Base-by-base conservation (phyloP, 176 grass and related monocot species). In the Cenchrus purpureus region DNA sequence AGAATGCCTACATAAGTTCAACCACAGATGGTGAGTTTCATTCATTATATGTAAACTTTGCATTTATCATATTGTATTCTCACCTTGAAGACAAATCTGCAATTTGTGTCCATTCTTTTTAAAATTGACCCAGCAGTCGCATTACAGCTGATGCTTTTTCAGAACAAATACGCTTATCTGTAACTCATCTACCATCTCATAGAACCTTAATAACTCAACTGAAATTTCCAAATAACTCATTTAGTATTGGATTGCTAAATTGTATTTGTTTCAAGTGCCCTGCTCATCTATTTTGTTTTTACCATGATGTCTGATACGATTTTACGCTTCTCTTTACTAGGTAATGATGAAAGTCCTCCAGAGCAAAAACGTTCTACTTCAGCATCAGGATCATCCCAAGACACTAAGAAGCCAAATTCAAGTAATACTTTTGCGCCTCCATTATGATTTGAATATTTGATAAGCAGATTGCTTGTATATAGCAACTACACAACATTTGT, bases 371-470 rank as follows among this genome's bases (percentile, higher is more conserved):
- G 67, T 68, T 49, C 58, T 4, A 57, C 51, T 75, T 85, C 86
- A 46, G 52, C 64, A 51, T 85, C 86, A 68, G 82, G 71, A 53
- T 72, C 90, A 84, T 85, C 42, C 19, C 82, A 91, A 64, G 82
- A 92, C 54, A 60, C 67, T 73, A 86, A 83, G 56, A 82, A 85
- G 25, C 79, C 86, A 19, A 89, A 82, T 85, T 74, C 86, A 86
- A 68, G 90, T 86, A 89, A 88, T 12, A 49, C 85, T 82, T 60
- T 77, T 61, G 11, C 12, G 56, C 44, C 40, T 90, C 53, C 12
- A 25, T 68, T 83, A 75, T 80, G 56, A 73, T 76, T 68, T 64
- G 45, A 87, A 40, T 3, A 40, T 40, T 40, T 46, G 45, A 46
- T 34, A 79, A 65, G 8, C n/a, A 64, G 31, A n/a, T 68, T 79